Base-by-base conservation (phyloP, 2,329 filamentous ascomycete genomes). In the Paecilomyces dactylethromorphus region DNA sequence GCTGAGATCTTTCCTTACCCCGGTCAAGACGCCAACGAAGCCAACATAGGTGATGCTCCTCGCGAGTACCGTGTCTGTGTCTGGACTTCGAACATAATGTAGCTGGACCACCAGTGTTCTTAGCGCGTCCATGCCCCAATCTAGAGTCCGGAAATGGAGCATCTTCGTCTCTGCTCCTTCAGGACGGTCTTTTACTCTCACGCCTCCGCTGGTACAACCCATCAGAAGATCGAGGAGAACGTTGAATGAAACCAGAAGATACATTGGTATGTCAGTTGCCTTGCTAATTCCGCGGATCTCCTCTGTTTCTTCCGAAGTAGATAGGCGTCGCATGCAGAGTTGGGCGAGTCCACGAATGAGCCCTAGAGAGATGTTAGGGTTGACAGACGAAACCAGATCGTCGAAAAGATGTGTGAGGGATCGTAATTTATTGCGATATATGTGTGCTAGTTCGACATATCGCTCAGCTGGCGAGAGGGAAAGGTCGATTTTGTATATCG, bases 141-240 rank as follows among this genome's bases (percentile, higher is more conserved):
- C 82, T 15, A 84, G 64, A 1, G 75, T 78, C 1, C 76, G 68
- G 60, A 78, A 78, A 66, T 72, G 69, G 11, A 75, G 59, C 69
- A 75, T 73, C 59, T 61, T 70, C 5, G 64, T 61, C 11, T 53
- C 39, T 50, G 55, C 4, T 49, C 62, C 55, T 0, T 56, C 59
- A 18, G 5, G 39, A n/a, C 58, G 56, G 6, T 57, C 59, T 13
- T 65, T 59, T 4, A 60, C 60, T 45, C 67, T 66, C 1, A 71
- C 72, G 15, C 77, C 83, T 22, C 83, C 83, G 60, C 83, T 87
- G 1, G 86, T 88, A 67, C 87, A 89, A 2, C 86, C 86, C 71
- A 89, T 81, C 35, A 89, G 74, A 4, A 83, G 72, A 64, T 89
- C 87, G 1, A 89, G 75, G 1, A 88, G 71, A 1, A 84, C 82